Base-by-base conservation (phyloP, 2,329 filamentous ascomycete genomes). In the Aspergillus awamori region DNA sequence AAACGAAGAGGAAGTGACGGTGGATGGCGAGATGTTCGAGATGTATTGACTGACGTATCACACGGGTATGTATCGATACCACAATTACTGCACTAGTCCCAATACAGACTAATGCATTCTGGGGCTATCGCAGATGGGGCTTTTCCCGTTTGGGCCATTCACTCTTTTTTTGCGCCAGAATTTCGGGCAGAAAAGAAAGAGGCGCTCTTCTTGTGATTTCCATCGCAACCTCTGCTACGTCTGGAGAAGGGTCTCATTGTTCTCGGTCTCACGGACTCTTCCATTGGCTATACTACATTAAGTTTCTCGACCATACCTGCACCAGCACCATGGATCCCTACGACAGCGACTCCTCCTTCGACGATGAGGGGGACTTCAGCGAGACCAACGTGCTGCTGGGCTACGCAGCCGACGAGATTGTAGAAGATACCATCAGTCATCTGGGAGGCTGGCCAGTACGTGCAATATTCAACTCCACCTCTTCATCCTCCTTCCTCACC, bases 381-480 rank as follows among this genome's bases (percentile, higher is more conserved):
- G 79, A 80, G 60, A 98, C 95, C 6, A 92, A 90, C 67, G 93
- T 97, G 2, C 86, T 97, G 1, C 84, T 99, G 11, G 95, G 95
- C 4, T 99, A 96, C 76, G 91, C 92, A 3, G 90, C 91, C 1
- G 87, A 88, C 73, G 91, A 96, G 58, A 80, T 87, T 13, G 89
- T 88, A 58, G 89, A 92, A 65, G 94, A 99, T 76, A 85, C 86
- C 11, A 89, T 96, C 72, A 97, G 92, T 76, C 91, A 94, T 67
- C 82, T 99, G 10, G 95, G 95, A 67, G 95, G 95, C 58, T 84
- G 82, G 70, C 92, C 95, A 56, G 94, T 97, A 88, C 69, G 88
- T 80, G 51, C 39, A 28, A 52, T 17, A 0, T n/a, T 17, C 53
- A 8, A 22, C 36, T 22, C n/a, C 8, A 11, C 15, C 30, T 15